phyloP scores from a whole-genome alignment of 805 yeast genomes.

The Pichia ethanolica region DNA sequence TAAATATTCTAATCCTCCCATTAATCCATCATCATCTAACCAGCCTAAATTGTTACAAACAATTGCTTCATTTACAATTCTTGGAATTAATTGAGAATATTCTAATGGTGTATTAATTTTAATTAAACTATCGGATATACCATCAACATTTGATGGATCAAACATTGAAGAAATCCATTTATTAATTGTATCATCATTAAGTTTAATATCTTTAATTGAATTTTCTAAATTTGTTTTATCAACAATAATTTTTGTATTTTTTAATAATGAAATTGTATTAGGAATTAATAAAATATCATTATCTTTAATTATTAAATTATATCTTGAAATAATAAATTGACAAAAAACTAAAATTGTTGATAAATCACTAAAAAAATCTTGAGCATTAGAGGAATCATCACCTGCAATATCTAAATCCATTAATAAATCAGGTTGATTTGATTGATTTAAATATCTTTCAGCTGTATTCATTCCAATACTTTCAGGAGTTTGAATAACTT shows the following conservation, averaged over 20 bases:
- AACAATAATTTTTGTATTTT: neutral
- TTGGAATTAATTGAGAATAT: slow-evolving; percentile 61
- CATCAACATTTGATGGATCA: slow-evolving; percentile 49
- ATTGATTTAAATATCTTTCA: slow-evolving; percentile 12
- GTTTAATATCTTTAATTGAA: neutral
- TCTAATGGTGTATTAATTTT: slow-evolving; percentile 59
- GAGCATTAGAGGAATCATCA: slow-evolving; percentile 50
- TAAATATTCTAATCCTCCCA: slow-evolving; percentile 81
- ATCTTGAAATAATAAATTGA: slow-evolving; percentile 13
- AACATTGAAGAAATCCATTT: slow-evolving; percentile 80
- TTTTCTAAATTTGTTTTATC: neutral
- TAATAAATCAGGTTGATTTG: slow-evolving; percentile 16
- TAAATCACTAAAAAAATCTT: slow-evolving; percentile 61
- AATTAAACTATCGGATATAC: slow-evolving; percentile 78
- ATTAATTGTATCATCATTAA: slow-evolving; percentile 27
- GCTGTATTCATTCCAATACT: slow-evolving; percentile 8
- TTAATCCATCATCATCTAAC: slow-evolving; percentile 51
- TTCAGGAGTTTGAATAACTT: slow-evolving; percentile 19
- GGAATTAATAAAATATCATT: neutral
- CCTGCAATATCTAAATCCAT: slow-evolving; percentile 32
- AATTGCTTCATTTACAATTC: slow-evolving; percentile 65
- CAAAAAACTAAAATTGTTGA: slow-evolving; percentile 52
- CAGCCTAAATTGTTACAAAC: slow-evolving; percentile 48
- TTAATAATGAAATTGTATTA: slow-evolving; percentile 6
- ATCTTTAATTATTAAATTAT: slow-evolving; percentile 10